phyloP scores from a whole-genome alignment of 495 filamentous ascomycete species.

The Neurospora hispaniola region DNA sequence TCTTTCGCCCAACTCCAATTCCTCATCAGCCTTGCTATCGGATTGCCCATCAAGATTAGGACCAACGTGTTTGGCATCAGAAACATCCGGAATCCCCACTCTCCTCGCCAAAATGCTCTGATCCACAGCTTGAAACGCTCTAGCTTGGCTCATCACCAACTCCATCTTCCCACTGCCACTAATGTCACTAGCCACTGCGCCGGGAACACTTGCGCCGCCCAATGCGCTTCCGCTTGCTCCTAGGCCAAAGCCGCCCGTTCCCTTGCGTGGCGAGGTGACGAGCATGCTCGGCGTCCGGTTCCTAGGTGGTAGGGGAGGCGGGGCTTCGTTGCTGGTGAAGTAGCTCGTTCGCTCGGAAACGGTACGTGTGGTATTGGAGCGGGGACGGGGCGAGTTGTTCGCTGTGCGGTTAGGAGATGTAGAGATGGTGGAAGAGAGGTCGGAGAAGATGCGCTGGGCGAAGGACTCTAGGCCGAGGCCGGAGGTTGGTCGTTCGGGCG shows the following conservation, averaged over 20 bases:
- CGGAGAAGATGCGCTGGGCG: slow-evolving; percentile 44
- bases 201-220: not conserved
- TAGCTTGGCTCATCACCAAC: slow-evolving; percentile 29
- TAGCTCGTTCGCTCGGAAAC: not conserved
- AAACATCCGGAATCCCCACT: slow-evolving; percentile 28
- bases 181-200: slow-evolving; percentile 8
- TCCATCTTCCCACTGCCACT: not conserved
- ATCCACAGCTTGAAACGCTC: slow-evolving; percentile 42
- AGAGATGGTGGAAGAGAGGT: slow-evolving; percentile 20
- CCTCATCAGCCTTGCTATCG: slow-evolving; percentile 9
- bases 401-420: not conserved
- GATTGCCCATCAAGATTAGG: not conserved
- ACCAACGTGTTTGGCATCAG: not conserved
- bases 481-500: slow-evolving; percentile 30
- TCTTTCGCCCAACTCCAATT: slow-evolving; percentile 11
- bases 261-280: not conserved
- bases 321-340: not conserved
- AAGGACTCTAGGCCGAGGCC: slow-evolving; percentile 36
- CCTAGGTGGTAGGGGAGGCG: not conserved
- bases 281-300: not conserved
- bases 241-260: not conserved
- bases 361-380: not conserved
- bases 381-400: not conserved
- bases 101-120: slow-evolving; percentile 40
- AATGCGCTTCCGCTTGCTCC: not conserved